Percentiles rank a stretch among this genome's conserved stretches.
Conservation (phyloP, 768 basidiomycete species). For the Thelephora aurantiotincta region DNA sequence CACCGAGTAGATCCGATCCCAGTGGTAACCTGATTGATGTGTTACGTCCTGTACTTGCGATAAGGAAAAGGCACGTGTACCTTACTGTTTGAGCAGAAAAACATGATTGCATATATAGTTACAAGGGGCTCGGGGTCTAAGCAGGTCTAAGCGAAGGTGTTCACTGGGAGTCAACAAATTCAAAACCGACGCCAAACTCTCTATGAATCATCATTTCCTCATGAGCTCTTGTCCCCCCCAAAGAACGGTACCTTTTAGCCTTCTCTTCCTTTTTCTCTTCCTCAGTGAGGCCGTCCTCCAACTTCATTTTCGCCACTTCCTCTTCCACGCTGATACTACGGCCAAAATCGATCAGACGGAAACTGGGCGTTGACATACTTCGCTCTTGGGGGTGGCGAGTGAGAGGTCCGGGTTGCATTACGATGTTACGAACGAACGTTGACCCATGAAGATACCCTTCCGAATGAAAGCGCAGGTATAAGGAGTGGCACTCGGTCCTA, state of each 20-base stretch:
- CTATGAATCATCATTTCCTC: not conserved
- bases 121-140: no score
- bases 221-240: not conserved
- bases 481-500: conserved; percentile 17
- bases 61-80: no score
- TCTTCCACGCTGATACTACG: conserved; percentile 11
- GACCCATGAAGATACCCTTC: conserved; percentile 28
- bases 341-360: conserved; percentile 40
- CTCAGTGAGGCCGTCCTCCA: not conserved
- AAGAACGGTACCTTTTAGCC: not conserved
- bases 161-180: not conserved
- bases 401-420: conserved; percentile 28
- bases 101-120: no score
- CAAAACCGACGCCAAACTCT: not conserved
- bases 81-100: no score
- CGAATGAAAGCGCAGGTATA: conserved; percentile 26
- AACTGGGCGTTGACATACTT: conserved; percentile 18
- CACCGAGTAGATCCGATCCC: conserved; percentile 28
- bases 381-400: conserved; percentile 17
- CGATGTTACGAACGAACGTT: conserved; percentile 26
- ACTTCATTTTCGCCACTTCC: not conserved
- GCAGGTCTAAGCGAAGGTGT: no score
- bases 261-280: not conserved
- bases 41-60: no score
- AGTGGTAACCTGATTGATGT: not conserved